Percentiles rank a stretch among this genome's conserved stretches.
phyloP scores from a whole-genome alignment of 164 flowering plant species.

The Umbilicus rupestris region DNA sequence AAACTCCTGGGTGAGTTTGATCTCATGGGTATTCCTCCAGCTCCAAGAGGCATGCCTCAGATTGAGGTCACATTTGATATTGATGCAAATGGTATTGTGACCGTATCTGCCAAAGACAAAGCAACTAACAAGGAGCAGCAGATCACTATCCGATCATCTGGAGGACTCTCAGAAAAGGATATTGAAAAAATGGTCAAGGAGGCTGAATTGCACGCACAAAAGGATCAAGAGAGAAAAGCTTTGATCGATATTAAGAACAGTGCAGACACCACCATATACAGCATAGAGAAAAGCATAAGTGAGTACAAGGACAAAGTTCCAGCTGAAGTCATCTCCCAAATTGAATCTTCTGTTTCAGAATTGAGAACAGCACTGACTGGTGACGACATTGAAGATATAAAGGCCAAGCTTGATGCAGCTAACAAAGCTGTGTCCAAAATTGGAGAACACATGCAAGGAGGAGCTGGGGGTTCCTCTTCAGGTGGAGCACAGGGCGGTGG shows the following conservation, averaged over 20 bases:
- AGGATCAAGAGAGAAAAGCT: constrained; percentile 23
- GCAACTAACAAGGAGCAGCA: constrained; percentile 24
- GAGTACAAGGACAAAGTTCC: constrained; percentile 28
- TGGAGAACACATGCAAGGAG: constrained; percentile 25
- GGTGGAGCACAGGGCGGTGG: constrained; percentile 16
- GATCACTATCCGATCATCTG: constrained; percentile 28
- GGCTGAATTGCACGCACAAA: constrained; percentile 27
- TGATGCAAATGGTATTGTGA: constrained; percentile 34
- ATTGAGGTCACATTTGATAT: constrained; percentile 26
- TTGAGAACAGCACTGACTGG: constrained; percentile 21
- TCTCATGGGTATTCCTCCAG: constrained; percentile 28
- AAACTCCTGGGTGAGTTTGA: constrained; percentile 27
- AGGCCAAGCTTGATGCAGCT: constrained; percentile 23
- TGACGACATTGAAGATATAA: constrained; percentile 24
- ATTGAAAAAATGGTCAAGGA: constrained; percentile 21
- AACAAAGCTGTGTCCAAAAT: constrained; percentile 29
- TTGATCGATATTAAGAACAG: constrained; percentile 24
- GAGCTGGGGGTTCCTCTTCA: constrained; percentile 10
- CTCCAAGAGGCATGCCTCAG: constrained; percentile 28
- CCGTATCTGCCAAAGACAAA: constrained; percentile 25
- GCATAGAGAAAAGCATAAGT: constrained; percentile 23
- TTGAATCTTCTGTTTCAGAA: constrained; percentile 23
- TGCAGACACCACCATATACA: constrained; percentile 27
- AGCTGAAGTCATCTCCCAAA: constrained; percentile 16
- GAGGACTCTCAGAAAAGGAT: constrained; percentile 28